Base-by-base conservation (phyloP, 306 rosid genomes). In the Dalbergia cultrata region DNA sequence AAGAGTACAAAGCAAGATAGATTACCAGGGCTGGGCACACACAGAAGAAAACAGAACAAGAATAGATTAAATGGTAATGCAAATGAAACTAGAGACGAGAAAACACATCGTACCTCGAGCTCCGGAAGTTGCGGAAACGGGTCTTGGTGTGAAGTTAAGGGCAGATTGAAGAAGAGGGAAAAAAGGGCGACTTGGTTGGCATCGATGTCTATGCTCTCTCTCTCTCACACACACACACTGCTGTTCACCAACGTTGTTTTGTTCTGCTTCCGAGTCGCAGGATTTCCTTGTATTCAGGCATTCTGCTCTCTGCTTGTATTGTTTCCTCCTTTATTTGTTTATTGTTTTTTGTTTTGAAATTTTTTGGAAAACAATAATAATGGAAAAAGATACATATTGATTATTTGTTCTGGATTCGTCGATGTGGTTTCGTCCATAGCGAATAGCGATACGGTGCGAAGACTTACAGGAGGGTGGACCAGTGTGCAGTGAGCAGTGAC, bases 161-260 rank as follows among this genome's bases (percentile, higher is more conserved):
- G 77, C 31, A 88, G 86, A 81, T 84, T 71, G 90, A 88, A 84
- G 90, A 88, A 84, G 64, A 83, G 74, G 22, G 21, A 81, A 82
- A 81, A 84, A 84, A 60, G 75, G 34, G 79, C 14, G 56, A 37
- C 19, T 80, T 82, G 87, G 91, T 78, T 85, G 58, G 77, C 74
- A 82, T 83, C 79, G 79, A 76, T 43, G n/a, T 10, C 68, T 81
- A 86, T 77, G 85, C 14, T 67, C 77, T 37, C 41, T 37, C 41
- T 37, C 41, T 37, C 41, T 37, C 41, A 35, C 41, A 35, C 26
- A 22, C 26, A 35, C 41, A 35, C 41, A 6, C 41, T 84, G 87
- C 66, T 66, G 52, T 26, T 26, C 31, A 26, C 31, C 31, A 26
- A 26, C 31, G 31, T 26, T 26, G 31, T 26, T 26, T 26, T 35